Evolutionary conservation across 805 yeast genomes (phyloP).

Genomic region (Dipodascopsis tothii): DNA sequence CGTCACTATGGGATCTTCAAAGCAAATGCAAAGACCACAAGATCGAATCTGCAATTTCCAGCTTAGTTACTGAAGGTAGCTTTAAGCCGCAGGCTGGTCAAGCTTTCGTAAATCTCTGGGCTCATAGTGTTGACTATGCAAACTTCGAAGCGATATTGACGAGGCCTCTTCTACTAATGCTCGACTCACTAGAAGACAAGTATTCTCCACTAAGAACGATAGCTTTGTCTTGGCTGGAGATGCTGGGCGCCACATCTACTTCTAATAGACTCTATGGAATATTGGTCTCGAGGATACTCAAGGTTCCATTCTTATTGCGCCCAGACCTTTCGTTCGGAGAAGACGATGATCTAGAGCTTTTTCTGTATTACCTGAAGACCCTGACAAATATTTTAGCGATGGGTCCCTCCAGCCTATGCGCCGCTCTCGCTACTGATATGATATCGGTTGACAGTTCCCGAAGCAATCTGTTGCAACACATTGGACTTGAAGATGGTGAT

Average conservation of each 20-base stretch:
- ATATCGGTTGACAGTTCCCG: slow-evolving; percentile 31
- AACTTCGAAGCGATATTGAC: slow-evolving; percentile 42
- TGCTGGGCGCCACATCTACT: slow-evolving; percentile 21
- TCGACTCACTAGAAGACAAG: slow-evolving; percentile 52
- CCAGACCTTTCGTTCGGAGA: slow-evolving; percentile 28
- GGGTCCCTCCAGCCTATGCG: slow-evolving; percentile 37
- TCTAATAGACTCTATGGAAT: slow-evolving; percentile 54
- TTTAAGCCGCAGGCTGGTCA: slow-evolving; percentile 39
- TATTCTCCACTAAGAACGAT: slow-evolving; percentile 33
- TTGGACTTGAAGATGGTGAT: slow-evolving; percentile 22
- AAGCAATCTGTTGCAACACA: slow-evolving; percentile 20
- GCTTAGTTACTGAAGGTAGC: slow-evolving; percentile 40
- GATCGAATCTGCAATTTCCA: slow-evolving; percentile 67
- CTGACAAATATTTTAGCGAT: slow-evolving; percentile 47
- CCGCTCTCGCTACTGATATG: slow-evolving; percentile 49
- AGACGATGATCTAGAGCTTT: slow-evolving; percentile 55
- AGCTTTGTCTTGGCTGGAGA: slow-evolving; percentile 21
- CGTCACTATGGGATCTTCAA: slow-evolving; percentile 51
- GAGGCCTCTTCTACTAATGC: slow-evolving; percentile 56
- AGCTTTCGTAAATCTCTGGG: slow-evolving; percentile 67
- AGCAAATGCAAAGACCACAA: slow-evolving; percentile 46
- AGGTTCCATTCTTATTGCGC: slow-evolving; percentile 33
- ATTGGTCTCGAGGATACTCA: slow-evolving; percentile 48
- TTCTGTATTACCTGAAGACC: slow-evolving; percentile 53
- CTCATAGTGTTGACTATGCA: slow-evolving; percentile 50